Base-by-base conservation (phyloP, 73 alveolate genomes). In the Tetrahymena malaccensis region DNA sequence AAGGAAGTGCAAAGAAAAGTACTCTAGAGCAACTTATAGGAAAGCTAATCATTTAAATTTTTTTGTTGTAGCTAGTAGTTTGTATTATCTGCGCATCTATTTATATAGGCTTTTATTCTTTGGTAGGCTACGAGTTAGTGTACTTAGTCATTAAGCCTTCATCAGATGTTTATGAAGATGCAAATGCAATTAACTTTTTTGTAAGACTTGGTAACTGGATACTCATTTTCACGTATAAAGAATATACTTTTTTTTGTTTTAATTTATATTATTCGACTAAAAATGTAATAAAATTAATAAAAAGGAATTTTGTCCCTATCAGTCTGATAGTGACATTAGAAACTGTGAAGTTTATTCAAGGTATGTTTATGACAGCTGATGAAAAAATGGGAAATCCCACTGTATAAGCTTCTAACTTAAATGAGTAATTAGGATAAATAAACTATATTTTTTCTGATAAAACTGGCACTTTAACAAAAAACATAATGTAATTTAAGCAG, bases 391-490 rank as follows among this genome's bases (percentile, higher is more conserved):
- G 40, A 34, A 37, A 38, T 33, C 93, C 95, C 19, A 96, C 95
- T 93, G 99, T 97, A 13, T 97, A 99, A 93, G 95, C 99, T 37
- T 98, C 99, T 25, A 98, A 98, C 38, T 96, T 99, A 33, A 99
- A 99, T 96, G 99, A 99, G 96, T 98, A 99, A 95, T 97, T 99
- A 58, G 99, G 99, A 33, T 97, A 98, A 97, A 98, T 99, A 35
- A 97, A 97, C 85, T 99, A 98, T 95, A 97, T 99, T 37, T 98
- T 99, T 89, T 95, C 99, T 13, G 99, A 99, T 94, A 99, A 99
- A 97, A 99, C 99, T 27, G 99, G 99, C 0, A 99, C 99, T 7
- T 96, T 99, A 37, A 99, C 99, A 4, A 94, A 97, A 95, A 99
- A 99, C 94, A 95, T 97, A 43, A 99, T 99, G 99, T 98, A 98